phyloP scores from a whole-genome alignment of 805 yeast genomes.

The Saccharomyces jurei region DNA sequence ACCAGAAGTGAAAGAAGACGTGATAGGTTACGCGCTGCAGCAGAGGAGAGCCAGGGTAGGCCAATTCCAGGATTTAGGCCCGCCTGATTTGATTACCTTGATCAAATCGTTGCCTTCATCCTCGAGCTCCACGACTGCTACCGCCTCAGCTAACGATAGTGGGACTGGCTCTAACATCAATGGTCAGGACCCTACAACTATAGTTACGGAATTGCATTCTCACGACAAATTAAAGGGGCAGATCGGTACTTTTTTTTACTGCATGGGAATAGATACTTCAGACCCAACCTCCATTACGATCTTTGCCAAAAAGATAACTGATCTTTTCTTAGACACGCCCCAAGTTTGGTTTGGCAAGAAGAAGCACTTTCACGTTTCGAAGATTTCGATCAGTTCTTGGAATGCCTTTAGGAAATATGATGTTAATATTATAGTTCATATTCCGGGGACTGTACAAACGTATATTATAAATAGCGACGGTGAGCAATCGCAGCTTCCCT shows the following conservation, averaged over 20 bases:
- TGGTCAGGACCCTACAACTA: constrained; percentile 11
- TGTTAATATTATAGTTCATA: constrained; percentile 56
- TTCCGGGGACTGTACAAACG: constrained; percentile 63
- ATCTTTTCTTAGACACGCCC: constrained; percentile 45
- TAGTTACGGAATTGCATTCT: constrained; percentile 22
- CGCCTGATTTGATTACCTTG: constrained; percentile 47
- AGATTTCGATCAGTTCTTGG: constrained; percentile 56
- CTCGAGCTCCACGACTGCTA: constrained; percentile 1
- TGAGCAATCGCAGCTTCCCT: constrained; percentile 10
- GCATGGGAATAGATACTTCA: constrained; percentile 65
- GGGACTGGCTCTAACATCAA: background rate
- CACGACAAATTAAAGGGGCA: constrained; percentile 36
- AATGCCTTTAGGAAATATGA: constrained; percentile 53
- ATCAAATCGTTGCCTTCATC: constrained; percentile 18
- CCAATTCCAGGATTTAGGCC: constrained; percentile 56
- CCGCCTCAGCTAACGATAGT: background rate
- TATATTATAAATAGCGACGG: constrained; percentile 21
- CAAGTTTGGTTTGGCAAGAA: constrained; percentile 74
- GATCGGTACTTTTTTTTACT: constrained; percentile 62
- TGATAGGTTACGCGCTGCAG: constrained; percentile 48
- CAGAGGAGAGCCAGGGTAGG: constrained; percentile 54
- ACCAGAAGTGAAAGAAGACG: constrained; percentile 53
- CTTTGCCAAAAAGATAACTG: constrained; percentile 55
- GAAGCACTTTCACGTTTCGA: constrained; percentile 56
- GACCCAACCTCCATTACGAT: constrained; percentile 72